Conservation (phyloP, 2,329 filamentous ascomycete species). For the Cladorrhinum sp. region DNA sequence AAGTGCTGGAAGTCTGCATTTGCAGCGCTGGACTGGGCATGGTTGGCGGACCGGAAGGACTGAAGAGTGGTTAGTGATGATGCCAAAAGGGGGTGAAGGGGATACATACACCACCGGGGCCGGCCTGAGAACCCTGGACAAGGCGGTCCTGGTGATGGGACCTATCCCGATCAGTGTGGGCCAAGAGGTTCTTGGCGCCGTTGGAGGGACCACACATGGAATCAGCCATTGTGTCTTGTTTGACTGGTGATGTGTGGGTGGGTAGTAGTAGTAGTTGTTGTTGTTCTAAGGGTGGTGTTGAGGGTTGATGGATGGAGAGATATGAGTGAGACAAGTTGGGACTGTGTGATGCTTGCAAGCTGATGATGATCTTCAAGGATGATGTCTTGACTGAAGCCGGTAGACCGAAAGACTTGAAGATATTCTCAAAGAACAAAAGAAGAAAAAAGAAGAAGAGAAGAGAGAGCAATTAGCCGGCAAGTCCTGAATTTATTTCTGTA, state of each 20-base stretch:
- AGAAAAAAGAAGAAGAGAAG: neutral
- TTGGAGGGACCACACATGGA: conserved; percentile 70
- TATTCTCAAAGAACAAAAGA: neutral
- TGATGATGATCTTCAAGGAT: neutral
- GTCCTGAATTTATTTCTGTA: neutral
- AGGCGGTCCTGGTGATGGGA: conserved; percentile 72
- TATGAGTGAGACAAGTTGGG: neutral
- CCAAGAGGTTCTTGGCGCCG: conserved; percentile 69
- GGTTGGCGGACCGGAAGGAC: conserved; percentile 25
- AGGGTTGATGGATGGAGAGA: neutral
- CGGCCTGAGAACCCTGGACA: conserved; percentile 18
- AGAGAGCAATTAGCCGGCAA: neutral
- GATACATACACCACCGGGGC: conserved; percentile 27
- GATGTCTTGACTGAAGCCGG: neutral
- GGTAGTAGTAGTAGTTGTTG: neutral
- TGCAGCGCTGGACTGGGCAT: conserved; percentile 12
- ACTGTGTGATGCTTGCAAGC: neutral
- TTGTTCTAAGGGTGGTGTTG: no score
- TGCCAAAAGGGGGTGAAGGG: neutral
- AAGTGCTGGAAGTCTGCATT: conserved; percentile 26
- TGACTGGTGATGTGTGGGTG: neutral
- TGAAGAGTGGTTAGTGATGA: conserved; percentile 17
- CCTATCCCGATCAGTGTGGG: conserved; percentile 65
- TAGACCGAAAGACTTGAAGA: neutral
- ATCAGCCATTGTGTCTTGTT: conserved; percentile 37